A percentile compares a stretch with the other conserved stretches of the same genome.
Conservation (phyloP, 495 filamentous ascomycete species). For the Ramalina peruviana region DNA sequence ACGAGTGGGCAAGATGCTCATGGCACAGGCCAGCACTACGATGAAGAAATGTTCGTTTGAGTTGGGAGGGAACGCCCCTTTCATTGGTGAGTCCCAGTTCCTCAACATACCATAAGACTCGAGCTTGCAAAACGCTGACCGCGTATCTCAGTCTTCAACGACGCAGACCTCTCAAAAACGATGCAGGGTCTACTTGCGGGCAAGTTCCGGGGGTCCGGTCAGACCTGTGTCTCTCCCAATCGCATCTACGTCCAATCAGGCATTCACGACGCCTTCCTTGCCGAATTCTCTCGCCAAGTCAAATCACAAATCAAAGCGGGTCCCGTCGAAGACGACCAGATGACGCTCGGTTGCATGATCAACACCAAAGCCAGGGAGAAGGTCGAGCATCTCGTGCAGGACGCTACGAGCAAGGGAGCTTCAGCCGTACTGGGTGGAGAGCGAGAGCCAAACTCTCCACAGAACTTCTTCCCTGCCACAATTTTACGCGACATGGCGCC, state of each 20-base stretch:
- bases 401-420: conserved; percentile 12
- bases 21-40: conserved; percentile 24
- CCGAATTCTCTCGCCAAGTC: neutral
- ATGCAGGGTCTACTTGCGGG: conserved; percentile 8
- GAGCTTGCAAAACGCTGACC: neutral
- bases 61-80: conserved; percentile 8
- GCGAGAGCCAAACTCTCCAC: conserved; percentile 2
- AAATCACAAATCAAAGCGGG: neutral
- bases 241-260: conserved; percentile 4
- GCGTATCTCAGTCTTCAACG: neutral
- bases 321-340: neutral
- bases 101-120: neutral
- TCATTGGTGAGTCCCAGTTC: neutral
- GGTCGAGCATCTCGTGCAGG: conserved; percentile 7
- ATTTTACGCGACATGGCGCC: conserved; percentile 49
- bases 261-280: neutral
- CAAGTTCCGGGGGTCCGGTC: conserved; percentile 9
- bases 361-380: conserved; percentile 7
- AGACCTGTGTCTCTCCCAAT: conserved; percentile 10
- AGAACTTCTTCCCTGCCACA: conserved; percentile 58
- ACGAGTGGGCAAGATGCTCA: conserved; percentile 17
- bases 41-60: conserved; percentile 14
- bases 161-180: conserved; percentile 2
- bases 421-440: conserved; percentile 9
- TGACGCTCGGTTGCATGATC: conserved; percentile 4